Evolutionary conservation across 768 basidiomycete genomes (phyloP).

Genomic region (Tricholoma sp.): DNA sequence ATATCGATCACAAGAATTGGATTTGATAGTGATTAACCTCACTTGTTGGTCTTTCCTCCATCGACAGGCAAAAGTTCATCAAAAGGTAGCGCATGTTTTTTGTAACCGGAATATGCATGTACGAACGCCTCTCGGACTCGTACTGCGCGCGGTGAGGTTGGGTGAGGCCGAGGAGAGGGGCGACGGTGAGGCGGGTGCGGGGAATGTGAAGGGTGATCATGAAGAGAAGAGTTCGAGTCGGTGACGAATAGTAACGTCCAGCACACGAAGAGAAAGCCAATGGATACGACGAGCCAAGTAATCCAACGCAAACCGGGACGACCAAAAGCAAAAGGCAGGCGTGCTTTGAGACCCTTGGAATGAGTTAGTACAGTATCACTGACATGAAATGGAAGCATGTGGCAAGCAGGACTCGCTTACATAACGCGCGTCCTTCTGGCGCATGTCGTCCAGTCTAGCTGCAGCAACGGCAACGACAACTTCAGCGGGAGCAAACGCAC

Average conservation of each 20-base stretch:
- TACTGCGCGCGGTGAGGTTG: constrained; percentile 32
- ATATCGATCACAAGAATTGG: neutral
- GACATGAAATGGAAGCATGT: neutral
- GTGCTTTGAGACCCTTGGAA: neutral
- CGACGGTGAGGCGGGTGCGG: neutral
- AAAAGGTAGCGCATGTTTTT: constrained; percentile 41
- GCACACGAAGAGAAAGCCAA: neutral
- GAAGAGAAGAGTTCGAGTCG: neutral
- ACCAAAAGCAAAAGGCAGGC: constrained; percentile 4
- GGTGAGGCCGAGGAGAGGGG: neutral
- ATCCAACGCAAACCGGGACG: constrained; percentile 20
- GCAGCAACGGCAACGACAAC: constrained; percentile 23
- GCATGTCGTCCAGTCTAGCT: constrained; percentile 19
- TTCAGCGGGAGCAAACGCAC: constrained; percentile 18
- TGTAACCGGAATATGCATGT: constrained; percentile 57
- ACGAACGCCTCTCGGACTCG: constrained; percentile 54
- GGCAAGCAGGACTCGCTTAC: neutral
- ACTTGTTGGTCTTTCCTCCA: constrained; percentile 51
- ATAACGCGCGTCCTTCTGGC: neutral
- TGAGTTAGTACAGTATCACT: neutral
- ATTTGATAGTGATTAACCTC: constrained; percentile 15
- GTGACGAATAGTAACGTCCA: too few relatives aligned
- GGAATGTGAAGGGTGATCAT: neutral
- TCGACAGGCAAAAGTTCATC: constrained; percentile 57
- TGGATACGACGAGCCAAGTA: constrained; percentile 5